Base-by-base conservation (phyloP, 495 filamentous ascomycete species). In the Daldinia loculata region DNA sequence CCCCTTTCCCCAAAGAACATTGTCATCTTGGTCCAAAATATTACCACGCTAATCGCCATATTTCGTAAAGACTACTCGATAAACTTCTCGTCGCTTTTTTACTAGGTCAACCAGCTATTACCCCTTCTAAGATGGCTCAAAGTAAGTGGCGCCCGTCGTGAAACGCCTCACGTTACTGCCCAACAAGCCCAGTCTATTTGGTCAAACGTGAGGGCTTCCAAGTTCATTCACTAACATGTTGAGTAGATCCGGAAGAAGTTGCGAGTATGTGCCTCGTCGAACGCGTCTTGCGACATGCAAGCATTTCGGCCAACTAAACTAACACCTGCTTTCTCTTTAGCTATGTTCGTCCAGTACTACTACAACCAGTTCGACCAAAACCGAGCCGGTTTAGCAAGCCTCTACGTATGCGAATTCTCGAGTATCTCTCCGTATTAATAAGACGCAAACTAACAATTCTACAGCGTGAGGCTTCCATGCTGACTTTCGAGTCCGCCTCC, bases 281-380 rank as follows among this genome's bases (percentile, higher is more conserved):
- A 36, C 29, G 41, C 41, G 26, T 55, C 12, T 51, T 64, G 53
- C 61, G 30, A 62, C 39, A n/a, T 27, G 22, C 39, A 36, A 22
- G 34, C 61, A 15, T 55, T 38, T 74, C 73, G 60, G 34, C 74
- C 55, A 63, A 30, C 9, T 59, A 12, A 59, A 30, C 62, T 72
- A 64, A 75, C 58, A 70, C 34, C 15, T 56, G 43, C 34, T 29
- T 61, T 29, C 61, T 55, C 17, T 12, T 57, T 78, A 98, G 94
- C 85, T 69, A 84, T 94, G 75, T 98, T 98, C 81, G 89, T 93
- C 56, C 64, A 88, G 26, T 94, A 90, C 85, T 98, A 97, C 89
- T 97, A 97, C 85, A 80, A 88, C 62, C 90, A 88, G 56, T 97
- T 98, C 80, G 94, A 97, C 78, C 53, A 65, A 53, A 78, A 91